phyloP scores from a whole-genome alignment of 768 basidiomycete species.

The Rhizopogon salebrosus region DNA sequence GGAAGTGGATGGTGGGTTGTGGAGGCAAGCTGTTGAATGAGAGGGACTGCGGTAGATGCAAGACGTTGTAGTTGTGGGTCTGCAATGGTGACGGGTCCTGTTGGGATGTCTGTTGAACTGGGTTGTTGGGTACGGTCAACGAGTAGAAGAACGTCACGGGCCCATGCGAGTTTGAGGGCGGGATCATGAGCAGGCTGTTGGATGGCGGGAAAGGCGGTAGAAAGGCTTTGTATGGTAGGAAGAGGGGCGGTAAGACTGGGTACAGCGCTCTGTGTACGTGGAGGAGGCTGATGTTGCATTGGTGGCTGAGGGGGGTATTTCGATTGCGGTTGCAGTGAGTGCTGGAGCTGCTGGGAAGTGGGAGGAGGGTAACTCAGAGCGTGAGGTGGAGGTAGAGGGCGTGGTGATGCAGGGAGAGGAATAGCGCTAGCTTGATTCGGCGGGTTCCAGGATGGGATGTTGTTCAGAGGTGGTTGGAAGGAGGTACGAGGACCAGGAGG shows the following conservation, averaged over 20 bases:
- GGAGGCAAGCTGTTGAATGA: constrained; percentile 55
- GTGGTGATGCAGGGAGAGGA: constrained; percentile 17
- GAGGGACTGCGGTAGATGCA: constrained; percentile 57
- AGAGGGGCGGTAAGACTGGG: constrained; percentile 64
- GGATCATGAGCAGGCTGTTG: constrained; percentile 56
- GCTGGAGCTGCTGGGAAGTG: constrained; percentile 10
- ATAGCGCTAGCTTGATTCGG: constrained; percentile 10
- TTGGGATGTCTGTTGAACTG: constrained; percentile 35
- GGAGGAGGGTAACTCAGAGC: neutral
- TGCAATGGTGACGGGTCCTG: constrained; percentile 50
- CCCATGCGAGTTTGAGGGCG: constrained; percentile 66
- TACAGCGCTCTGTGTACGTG: constrained; percentile 17
- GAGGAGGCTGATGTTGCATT: constrained; percentile 20
- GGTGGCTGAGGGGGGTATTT: neutral
- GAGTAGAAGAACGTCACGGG: constrained; percentile 75
- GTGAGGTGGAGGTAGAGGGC: constrained; percentile 7
- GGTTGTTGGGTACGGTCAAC: constrained; percentile 50
- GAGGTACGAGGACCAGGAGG: constrained; percentile 13
- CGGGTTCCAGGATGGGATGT: constrained; percentile 17
- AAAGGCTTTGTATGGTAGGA: constrained; percentile 58
- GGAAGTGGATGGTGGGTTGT: constrained; percentile 31
- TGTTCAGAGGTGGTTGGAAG: constrained; percentile 14
- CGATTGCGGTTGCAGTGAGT: constrained; percentile 15
- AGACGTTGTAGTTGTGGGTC: constrained; percentile 59
- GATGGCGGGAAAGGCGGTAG: constrained; percentile 43